Percentiles rank a stretch among this genome's conserved stretches.
Conservation (phyloP, 257 asterid genomes). For the Paraleonurus japonicus region DNA sequence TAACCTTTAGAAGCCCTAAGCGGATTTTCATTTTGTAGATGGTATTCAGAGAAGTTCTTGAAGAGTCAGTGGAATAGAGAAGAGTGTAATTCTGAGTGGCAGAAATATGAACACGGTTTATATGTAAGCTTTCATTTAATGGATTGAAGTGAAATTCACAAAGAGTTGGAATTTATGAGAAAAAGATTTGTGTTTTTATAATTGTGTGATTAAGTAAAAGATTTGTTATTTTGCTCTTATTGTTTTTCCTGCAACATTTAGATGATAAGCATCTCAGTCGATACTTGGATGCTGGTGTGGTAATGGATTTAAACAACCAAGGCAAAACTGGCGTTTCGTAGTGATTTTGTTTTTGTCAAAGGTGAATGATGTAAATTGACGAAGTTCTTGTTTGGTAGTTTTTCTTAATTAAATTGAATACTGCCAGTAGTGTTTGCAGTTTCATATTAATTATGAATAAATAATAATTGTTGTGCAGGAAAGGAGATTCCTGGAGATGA, state of each 20-base stretch:
- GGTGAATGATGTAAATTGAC: conserved; percentile 18
- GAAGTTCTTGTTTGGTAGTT: neutral
- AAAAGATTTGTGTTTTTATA: too few species aligned
- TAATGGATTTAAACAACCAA: conserved; percentile 42
- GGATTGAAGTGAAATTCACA: neutral
- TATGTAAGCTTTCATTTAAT: conserved; percentile 50
- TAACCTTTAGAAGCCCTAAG: neutral
- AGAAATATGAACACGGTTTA: conserved; percentile 73
- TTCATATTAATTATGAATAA: neutral
- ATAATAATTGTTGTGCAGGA: conserved; percentile 45
- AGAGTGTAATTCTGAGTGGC: conserved; percentile 78
- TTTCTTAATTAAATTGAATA: too few species aligned
- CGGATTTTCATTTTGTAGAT: conserved; percentile 38
- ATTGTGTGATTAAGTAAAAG: neutral
- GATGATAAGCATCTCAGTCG: conserved; percentile 84
- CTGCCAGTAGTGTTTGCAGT: conserved; percentile 1
- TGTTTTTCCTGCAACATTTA: conserved; percentile 63
- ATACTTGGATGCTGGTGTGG: conserved; percentile 72
- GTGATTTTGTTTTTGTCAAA: conserved; percentile 17
- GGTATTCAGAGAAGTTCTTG: conserved; percentile 86
- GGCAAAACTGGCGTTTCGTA: conserved; percentile 34
- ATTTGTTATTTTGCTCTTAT: neutral
- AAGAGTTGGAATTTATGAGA: neutral
- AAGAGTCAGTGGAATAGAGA: conserved; percentile 88
- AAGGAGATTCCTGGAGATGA: conserved; percentile 67